phyloP scores from a whole-genome alignment of 495 filamentous ascomycete species.

The Xylaria palmicola region DNA sequence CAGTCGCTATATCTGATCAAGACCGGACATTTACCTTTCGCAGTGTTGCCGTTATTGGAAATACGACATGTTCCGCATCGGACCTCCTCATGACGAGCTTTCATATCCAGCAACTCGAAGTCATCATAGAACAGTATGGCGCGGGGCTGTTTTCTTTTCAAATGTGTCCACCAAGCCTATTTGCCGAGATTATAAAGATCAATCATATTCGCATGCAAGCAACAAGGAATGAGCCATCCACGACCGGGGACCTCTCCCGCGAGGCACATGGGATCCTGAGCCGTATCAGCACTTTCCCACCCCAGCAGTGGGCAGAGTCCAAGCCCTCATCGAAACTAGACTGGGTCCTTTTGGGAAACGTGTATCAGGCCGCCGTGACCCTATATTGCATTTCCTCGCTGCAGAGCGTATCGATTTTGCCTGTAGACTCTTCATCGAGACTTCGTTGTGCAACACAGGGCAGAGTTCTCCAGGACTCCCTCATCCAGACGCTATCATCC shows the following conservation, averaged over 20 bases:
- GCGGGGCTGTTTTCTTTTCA: slow-evolving; percentile 19
- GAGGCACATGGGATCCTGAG: neutral
- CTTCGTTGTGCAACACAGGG: neutral
- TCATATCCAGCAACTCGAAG: neutral
- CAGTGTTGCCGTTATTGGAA: neutral
- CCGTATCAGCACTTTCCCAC: slow-evolving; percentile 1
- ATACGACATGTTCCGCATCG: neutral
- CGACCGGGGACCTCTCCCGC: neutral
- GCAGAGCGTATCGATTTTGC: neutral
- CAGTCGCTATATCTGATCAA: neutral
- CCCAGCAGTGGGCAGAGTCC: slow-evolving; percentile 26
- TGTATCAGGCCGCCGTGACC: slow-evolving; percentile 29
- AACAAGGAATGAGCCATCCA: neutral
- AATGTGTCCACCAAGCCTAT: slow-evolving; percentile 19
- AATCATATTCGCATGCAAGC: slow-evolving; percentile 27
- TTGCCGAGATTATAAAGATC: slow-evolving; percentile 27
- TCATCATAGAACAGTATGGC: neutral
- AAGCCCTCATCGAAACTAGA: slow-evolving; percentile 24
- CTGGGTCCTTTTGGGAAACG: slow-evolving; percentile 28
- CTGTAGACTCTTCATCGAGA: neutral
- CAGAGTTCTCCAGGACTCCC: neutral
- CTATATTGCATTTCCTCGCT: slow-evolving; percentile 35
- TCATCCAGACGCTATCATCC: slow-evolving; percentile 17
- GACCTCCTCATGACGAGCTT: neutral
- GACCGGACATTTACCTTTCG: neutral